phyloP scores from a whole-genome alignment of 2,329 filamentous ascomycete genomes.

The Elsinoe ampelina region DNA sequence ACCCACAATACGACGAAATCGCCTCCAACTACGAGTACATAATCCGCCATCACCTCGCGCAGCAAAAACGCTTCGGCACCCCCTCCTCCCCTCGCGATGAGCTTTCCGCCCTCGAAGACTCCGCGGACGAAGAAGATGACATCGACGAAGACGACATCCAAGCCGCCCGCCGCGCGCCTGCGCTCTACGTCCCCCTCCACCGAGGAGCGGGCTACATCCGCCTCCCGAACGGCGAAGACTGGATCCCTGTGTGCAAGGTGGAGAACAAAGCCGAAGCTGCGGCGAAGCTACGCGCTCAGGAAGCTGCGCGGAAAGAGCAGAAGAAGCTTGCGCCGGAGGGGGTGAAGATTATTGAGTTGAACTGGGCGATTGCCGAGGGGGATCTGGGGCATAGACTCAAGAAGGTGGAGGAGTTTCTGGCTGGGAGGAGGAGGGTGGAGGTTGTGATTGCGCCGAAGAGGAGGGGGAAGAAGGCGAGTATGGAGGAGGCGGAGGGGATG shows the following conservation, averaged over 20 bases:
- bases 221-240: constrained; percentile 16
- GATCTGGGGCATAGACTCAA: constrained; percentile 66
- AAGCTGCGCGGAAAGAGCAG: constrained; percentile 38
- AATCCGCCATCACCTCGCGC: constrained; percentile 2
- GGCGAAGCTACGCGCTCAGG: constrained; percentile 36
- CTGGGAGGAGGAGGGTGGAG: constrained; percentile 67
- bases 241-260: constrained; percentile 63
- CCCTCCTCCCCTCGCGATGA: constrained; percentile 6
- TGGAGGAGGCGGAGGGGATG: constrained; percentile 52
- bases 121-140: constrained; percentile 18
- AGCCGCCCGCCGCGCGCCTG: not conserved
- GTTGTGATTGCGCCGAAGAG: constrained; percentile 61
- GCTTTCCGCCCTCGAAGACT: not conserved
- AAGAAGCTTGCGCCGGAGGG: constrained; percentile 37
- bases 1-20: constrained; percentile 12
- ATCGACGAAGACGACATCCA: constrained; percentile 15
- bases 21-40: constrained; percentile 12
- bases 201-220: not conserved
- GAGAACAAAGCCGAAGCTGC: constrained; percentile 48
- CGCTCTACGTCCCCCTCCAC: not conserved
- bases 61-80: constrained; percentile 2
- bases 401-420: constrained; percentile 59
- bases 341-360: constrained; percentile 74
- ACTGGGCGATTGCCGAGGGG: constrained; percentile 72
- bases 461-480: constrained; percentile 49